Evolutionary conservation across 495 filamentous ascomycete genomes (phyloP).

Genomic region (Saxophila tyrrhenica): DNA sequence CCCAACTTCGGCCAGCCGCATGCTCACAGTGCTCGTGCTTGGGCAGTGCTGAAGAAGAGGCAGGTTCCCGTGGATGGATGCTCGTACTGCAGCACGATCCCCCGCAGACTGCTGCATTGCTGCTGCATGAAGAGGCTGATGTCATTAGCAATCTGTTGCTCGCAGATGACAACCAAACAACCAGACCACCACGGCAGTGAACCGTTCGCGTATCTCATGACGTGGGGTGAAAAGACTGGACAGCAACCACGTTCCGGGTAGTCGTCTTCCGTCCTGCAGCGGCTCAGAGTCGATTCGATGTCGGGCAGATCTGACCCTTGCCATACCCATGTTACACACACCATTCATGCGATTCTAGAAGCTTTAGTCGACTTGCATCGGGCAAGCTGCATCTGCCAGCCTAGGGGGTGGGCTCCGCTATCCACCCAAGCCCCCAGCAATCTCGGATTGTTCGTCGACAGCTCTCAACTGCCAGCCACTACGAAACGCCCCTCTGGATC

Average conservation of each 20-base stretch:
- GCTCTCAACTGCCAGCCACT: no score
- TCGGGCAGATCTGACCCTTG: background rate
- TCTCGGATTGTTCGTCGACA: no score
- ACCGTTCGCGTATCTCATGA: background rate
- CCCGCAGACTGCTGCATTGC: background rate
- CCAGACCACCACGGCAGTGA: background rate
- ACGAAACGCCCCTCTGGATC: no score
- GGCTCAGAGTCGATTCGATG: background rate
- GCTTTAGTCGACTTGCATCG: background rate
- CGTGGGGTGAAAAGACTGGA: no score
- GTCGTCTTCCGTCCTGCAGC: background rate
- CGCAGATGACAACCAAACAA: no score
- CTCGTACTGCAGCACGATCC: background rate
- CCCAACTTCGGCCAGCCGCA: background rate
- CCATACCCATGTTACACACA: background rate
- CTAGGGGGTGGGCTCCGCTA: background rate
- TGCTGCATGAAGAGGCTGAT: background rate
- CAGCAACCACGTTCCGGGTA: no score
- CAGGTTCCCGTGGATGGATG: background rate
- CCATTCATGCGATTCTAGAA: background rate
- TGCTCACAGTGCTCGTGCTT: background rate
- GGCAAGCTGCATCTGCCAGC: background rate
- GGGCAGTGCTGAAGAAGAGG: background rate
- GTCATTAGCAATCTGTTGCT: background rate
- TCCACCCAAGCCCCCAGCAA: constrained; percentile 1